Evolutionary conservation across 805 yeast genomes (phyloP).

Genomic region (Candida tibetensis): DNA sequence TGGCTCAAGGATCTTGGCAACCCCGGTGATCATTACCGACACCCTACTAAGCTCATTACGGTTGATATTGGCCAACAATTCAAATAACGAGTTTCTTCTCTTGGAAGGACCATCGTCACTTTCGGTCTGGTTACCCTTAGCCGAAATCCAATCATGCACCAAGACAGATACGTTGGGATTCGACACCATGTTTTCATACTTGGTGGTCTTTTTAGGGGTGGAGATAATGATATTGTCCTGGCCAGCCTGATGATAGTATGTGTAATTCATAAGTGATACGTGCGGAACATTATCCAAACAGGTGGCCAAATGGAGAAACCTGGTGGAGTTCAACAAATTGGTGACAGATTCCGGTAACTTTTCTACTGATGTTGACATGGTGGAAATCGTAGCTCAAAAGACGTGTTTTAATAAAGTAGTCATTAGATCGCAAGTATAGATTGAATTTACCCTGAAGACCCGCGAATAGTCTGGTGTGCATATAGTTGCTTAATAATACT

Average conservation of each 20-base stretch:
- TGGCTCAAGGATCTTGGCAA: conserved; percentile 50
- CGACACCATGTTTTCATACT: conserved; percentile 61
- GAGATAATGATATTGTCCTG: conserved; percentile 63
- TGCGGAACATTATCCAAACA: conserved; percentile 73
- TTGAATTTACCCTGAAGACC: no score
- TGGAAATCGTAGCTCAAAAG: no score
- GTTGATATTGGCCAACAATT: conserved; percentile 70
- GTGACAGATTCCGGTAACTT: conserved; percentile 37
- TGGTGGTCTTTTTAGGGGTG: conserved; percentile 68
- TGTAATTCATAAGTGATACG: conserved; percentile 88
- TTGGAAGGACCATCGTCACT: conserved; percentile 8
- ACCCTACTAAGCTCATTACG: conserved; percentile 75
- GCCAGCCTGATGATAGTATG: conserved; percentile 48
- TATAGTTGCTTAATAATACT: no score
- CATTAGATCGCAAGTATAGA: no score
- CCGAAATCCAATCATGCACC: conserved; percentile 88
- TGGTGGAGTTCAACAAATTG: conserved; percentile 53
- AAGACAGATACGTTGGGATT: conserved; percentile 81
- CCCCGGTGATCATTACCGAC: conserved; percentile 79
- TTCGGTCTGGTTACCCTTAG: conserved; percentile 30
- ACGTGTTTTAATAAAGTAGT: no score
- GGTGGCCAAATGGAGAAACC: conserved; percentile 84
- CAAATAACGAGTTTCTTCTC: conserved; percentile 25
- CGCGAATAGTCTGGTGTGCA: no score
- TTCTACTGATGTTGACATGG: conserved; percentile 3